A percentile compares a stretch with the other conserved stretches of the same genome.
Conservation (phyloP, 257 asterid species). For the Datura wrightii region DNA sequence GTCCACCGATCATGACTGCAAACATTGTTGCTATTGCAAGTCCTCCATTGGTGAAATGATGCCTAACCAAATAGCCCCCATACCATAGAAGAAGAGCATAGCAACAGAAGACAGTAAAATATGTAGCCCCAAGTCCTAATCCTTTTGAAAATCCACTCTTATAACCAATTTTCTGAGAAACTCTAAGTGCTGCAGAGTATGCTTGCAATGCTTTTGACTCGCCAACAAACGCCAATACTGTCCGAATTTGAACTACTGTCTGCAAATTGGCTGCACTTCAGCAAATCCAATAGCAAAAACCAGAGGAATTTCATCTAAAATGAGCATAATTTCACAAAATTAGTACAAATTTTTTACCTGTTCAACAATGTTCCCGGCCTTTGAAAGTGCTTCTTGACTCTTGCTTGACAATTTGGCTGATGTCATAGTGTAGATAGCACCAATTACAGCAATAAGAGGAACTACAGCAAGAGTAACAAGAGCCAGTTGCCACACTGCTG, state of each 20-base stretch:
- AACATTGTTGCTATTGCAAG: slow-evolving; percentile 93
- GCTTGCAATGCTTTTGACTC: slow-evolving; percentile 86
- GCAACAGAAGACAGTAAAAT: slow-evolving; percentile 82
- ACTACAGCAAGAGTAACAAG: slow-evolving; percentile 84
- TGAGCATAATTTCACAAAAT: not conserved
- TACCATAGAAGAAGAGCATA: slow-evolving; percentile 94
- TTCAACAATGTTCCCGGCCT: slow-evolving; percentile 87
- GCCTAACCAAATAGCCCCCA: slow-evolving; percentile 91
- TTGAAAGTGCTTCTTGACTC: slow-evolving; percentile 83
- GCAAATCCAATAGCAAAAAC: not conserved
- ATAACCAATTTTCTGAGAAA: slow-evolving; percentile 75
- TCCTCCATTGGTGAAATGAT: slow-evolving; percentile 86
- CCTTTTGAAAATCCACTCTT: slow-evolving; percentile 82
- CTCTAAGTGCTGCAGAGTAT: slow-evolving; percentile 69
- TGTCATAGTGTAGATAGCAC: slow-evolving; percentile 73
- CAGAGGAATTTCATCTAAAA: not conserved
- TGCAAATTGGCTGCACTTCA: slow-evolving; percentile 46
- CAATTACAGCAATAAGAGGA: slow-evolving; percentile 87
- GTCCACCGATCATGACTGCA: slow-evolving; percentile 96
- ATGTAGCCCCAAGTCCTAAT: slow-evolving; percentile 84
- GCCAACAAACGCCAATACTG: slow-evolving; percentile 82
- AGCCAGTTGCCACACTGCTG: slow-evolving; percentile 93
- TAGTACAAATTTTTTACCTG: slow-evolving; percentile 56
- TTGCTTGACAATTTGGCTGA: slow-evolving; percentile 69
- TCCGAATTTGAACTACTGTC: slow-evolving; percentile 83